phyloP scores from a whole-genome alignment of 805 yeast species.

The Torulaspora indica region DNA sequence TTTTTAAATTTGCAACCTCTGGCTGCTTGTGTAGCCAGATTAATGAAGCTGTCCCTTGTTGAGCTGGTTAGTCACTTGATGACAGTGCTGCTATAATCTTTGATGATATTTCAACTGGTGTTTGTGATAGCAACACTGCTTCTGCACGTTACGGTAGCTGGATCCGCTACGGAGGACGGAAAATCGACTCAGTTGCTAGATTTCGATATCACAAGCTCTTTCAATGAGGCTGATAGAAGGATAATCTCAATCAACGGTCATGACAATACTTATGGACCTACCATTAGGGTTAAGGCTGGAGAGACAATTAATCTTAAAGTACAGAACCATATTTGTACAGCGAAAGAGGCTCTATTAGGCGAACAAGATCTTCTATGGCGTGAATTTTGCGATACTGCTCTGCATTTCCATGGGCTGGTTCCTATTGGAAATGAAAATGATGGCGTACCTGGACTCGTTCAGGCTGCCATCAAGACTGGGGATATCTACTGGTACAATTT shows the following conservation, averaged over 20 bases:
- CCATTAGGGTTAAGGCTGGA: constrained; percentile 22
- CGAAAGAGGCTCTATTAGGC: constrained; percentile 26
- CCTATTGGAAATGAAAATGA: constrained; percentile 44
- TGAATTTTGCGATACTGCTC: constrained; percentile 33
- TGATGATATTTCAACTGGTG: not conserved
- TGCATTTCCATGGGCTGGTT: constrained; percentile 53
- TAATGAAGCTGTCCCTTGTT: not conserved
- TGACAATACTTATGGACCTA: constrained; percentile 23
- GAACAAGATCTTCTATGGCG: constrained; percentile 17
- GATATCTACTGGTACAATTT: constrained; percentile 50
- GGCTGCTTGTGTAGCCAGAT: not conserved
- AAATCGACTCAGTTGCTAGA: constrained; percentile 10
- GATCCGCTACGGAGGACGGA: not conserved
- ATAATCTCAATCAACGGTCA: constrained; percentile 25
- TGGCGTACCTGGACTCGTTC: constrained; percentile 47
- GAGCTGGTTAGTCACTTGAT: not conserved
- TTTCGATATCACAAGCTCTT: constrained; percentile 15
- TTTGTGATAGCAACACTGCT: not conserved
- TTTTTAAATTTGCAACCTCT: constrained; percentile 7
- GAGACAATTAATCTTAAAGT: constrained; percentile 22
- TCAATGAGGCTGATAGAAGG: constrained; percentile 16
- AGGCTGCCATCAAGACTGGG: constrained; percentile 66
- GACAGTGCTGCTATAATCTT: too few species aligned
- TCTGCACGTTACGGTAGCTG: not conserved
- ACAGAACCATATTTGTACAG: constrained; percentile 22